Evolutionary conservation across 257 asterid species (phyloP).

Genomic region (Dorcoceras hygrometricum): DNA sequence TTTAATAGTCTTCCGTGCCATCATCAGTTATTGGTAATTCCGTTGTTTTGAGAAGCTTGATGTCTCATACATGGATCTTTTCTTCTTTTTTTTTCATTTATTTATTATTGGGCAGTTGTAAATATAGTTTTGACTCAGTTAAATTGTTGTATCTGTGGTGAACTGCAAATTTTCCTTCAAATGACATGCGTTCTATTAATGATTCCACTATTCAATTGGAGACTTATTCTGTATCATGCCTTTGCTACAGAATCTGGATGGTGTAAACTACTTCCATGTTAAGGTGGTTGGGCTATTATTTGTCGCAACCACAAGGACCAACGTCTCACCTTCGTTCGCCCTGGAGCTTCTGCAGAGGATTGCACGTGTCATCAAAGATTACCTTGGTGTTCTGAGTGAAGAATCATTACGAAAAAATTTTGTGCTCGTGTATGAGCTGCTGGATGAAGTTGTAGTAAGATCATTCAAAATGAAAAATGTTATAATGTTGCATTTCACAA

Average conservation of each 20-base stretch:
- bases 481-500: constrained; percentile 14
- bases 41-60: constrained; percentile 9
- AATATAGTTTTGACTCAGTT: background rate
- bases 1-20: constrained; percentile 4
- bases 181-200: constrained; percentile 14
- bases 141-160: constrained; percentile 5
- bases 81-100: background rate
- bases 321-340: constrained; percentile 86
- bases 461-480: constrained; percentile 3
- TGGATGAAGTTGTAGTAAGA: constrained; percentile 95
- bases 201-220: constrained; percentile 6
- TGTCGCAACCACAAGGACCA: constrained; percentile 89
- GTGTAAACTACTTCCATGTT: constrained; percentile 96
- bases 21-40: constrained; percentile 1
- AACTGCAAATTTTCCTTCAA: background rate
- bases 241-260: constrained; percentile 77
- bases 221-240: constrained; percentile 28
- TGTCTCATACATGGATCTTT: constrained; percentile 2
- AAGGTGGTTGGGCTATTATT: constrained; percentile 93
- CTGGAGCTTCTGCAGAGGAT: constrained; percentile 97
- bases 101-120: background rate
- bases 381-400: constrained; percentile 92
- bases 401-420: constrained; percentile 91
- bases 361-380: constrained; percentile 96
- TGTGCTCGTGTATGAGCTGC: constrained; percentile 96